phyloP scores from a whole-genome alignment of 768 basidiomycete species.

The Cystofilobasidium ferigula region DNA sequence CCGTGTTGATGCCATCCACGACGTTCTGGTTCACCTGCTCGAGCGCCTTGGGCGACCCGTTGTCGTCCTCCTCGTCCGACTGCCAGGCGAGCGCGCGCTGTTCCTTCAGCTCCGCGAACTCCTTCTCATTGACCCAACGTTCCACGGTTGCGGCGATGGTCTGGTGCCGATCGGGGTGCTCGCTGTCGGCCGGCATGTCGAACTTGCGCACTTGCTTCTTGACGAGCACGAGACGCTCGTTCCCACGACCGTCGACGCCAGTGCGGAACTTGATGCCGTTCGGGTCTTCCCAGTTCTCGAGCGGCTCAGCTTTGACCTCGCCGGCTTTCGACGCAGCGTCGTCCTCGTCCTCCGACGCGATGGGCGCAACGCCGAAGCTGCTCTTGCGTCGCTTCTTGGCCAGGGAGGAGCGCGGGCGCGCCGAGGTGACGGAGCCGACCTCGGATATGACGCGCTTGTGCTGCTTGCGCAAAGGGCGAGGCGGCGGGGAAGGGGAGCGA shows the following conservation, averaged over 20 bases:
- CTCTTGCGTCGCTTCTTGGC: constrained; percentile 12
- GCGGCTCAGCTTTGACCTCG: neutral
- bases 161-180: constrained; percentile 13
- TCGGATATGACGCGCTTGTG: constrained; percentile 21
- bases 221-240: constrained; percentile 20
- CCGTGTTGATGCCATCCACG: neutral
- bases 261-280: constrained; percentile 20
- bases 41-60: neutral
- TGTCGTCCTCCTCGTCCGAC: constrained; percentile 17
- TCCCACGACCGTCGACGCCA: constrained; percentile 4
- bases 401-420: neutral
- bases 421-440: constrained; percentile 11
- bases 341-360: constrained; percentile 2
- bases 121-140: constrained; percentile 18
- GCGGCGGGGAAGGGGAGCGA: constrained; percentile 6
- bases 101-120: constrained; percentile 22
- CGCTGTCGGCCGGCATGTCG: constrained; percentile 19
- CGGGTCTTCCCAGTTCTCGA: constrained; percentile 13
- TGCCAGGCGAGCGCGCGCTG: constrained; percentile 18
- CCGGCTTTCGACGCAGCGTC: neutral
- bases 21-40: neutral
- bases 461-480: constrained; percentile 1
- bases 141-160: constrained; percentile 15
- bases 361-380: neutral
- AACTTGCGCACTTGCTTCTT: constrained; percentile 22